Percentiles rank a stretch among this genome's conserved stretches.
Conservation (phyloP, 1,284 basidiomycete genomes). For the Sphaerobolus stellatus region DNA sequence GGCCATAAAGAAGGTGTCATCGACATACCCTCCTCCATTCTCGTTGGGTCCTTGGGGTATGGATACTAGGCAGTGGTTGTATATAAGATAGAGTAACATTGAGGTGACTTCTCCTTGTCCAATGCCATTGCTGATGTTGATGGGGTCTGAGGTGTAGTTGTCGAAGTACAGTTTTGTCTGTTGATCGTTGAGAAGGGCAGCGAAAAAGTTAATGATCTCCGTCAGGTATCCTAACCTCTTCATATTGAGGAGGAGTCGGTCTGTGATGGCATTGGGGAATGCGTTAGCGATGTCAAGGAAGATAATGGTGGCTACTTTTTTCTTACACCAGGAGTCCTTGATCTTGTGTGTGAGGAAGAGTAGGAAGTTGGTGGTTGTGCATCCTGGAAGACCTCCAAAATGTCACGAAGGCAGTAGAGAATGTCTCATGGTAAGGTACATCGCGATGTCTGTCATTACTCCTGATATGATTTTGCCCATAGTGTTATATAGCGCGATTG, state of each 20-base stretch:
- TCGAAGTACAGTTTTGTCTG: slow-evolving; percentile 29
- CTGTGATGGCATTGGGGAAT: slow-evolving; percentile 34
- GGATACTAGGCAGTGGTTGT: slow-evolving; percentile 31
- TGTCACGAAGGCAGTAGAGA: slow-evolving; percentile 28
- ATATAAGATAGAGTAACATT: slow-evolving; percentile 32
- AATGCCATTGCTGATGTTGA: slow-evolving; percentile 29
- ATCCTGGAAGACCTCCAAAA: slow-evolving; percentile 35
- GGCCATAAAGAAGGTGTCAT: slow-evolving; percentile 25
- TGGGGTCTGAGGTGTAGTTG: slow-evolving; percentile 25
- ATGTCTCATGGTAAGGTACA: slow-evolving; percentile 22
- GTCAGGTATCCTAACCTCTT: slow-evolving; percentile 26
- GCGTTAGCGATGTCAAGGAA: slow-evolving; percentile 44
- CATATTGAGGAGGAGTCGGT: slow-evolving; percentile 34
- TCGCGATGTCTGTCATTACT: slow-evolving; percentile 24
- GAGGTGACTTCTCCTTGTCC: slow-evolving; percentile 37
- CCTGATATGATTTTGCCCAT: slow-evolving; percentile 35
- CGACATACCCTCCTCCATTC: slow-evolving; percentile 27
- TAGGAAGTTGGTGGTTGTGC: slow-evolving; percentile 38
- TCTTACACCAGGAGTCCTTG: slow-evolving; percentile 35
- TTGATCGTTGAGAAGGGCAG: slow-evolving; percentile 21
- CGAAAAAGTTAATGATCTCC: slow-evolving; percentile 24
- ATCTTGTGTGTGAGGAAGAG: slow-evolving; percentile 30
- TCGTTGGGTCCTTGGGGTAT: slow-evolving; percentile 17
- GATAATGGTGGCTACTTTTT: slow-evolving; percentile 31
- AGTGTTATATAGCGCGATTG: slow-evolving; percentile 39